Conservation (phyloP, 768 basidiomycete genomes). For the Hericium erinaceus region DNA sequence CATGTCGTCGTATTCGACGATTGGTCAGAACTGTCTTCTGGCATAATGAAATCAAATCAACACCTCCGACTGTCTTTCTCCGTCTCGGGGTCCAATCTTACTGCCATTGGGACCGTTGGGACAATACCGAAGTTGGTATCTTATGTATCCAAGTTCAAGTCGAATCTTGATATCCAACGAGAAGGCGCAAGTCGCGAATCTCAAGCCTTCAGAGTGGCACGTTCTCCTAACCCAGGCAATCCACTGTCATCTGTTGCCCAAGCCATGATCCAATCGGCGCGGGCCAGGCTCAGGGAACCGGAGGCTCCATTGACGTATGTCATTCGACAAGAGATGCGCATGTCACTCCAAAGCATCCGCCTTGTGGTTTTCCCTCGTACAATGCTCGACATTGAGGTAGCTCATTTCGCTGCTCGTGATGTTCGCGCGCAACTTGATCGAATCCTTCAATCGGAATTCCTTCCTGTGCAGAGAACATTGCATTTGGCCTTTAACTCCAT, state of each 20-base stretch:
- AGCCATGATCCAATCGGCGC: conserved; percentile 71
- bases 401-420: conserved; percentile 59
- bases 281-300: conserved; percentile 59
- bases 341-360: conserved; percentile 54
- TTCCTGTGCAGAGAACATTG: conserved; percentile 52
- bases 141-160: conserved; percentile 65
- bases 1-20: conserved; percentile 71
- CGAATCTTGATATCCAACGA: conserved; percentile 62
- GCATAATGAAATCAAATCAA: conserved; percentile 32
- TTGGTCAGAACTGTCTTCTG: conserved; percentile 50
- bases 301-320: conserved; percentile 50
- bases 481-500: conserved; percentile 68
- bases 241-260: conserved; percentile 80
- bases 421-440: conserved; percentile 67
- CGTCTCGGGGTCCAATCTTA: conserved; percentile 59
- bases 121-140: conserved; percentile 72
- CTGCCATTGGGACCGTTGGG: conserved; percentile 58
- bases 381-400: conserved; percentile 70
- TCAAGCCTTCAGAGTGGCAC: conserved; percentile 62
- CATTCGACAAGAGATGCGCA: conserved; percentile 66
- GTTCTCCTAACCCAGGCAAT: conserved; percentile 67
- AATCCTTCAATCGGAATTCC: conserved; percentile 38
- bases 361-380: conserved; percentile 72
- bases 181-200: conserved; percentile 76
- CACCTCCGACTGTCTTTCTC: conserved; percentile 68